Percentiles rank a stretch among this genome's conserved stretches.
Conservation (phyloP, 164 flowering plant genomes). For the Umbilicus rupestris region DNA sequence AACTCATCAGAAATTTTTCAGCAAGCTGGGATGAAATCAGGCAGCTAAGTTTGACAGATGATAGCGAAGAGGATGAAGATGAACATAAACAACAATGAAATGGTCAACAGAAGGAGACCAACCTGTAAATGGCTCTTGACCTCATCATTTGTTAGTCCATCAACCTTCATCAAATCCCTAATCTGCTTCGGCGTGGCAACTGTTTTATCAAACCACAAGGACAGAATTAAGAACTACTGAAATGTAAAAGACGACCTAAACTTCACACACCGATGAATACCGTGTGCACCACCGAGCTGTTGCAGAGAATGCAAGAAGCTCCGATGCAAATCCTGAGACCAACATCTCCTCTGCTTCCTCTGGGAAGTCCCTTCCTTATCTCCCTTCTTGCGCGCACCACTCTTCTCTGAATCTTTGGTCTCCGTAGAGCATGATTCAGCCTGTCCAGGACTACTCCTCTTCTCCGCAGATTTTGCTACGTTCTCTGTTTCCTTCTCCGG, state of each 20-base stretch:
- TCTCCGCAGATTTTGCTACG: background rate
- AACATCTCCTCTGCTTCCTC: constrained; percentile 66
- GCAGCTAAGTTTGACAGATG: background rate
- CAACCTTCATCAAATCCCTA: constrained; percentile 90
- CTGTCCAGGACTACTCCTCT: background rate
- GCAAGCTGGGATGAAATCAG: background rate
- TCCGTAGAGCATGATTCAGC: background rate
- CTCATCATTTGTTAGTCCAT: constrained; percentile 95
- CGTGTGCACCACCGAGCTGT: constrained; percentile 89
- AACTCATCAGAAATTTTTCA: background rate
- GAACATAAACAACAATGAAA: background rate
- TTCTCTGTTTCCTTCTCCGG: background rate
- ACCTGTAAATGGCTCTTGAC: constrained; percentile 99
- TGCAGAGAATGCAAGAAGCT: constrained; percentile 69
- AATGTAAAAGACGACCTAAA: background rate
- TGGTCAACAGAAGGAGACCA: constrained; percentile 9
- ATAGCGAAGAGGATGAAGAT: background rate
- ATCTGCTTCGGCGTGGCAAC: constrained; percentile 95
- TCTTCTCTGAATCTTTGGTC: background rate
- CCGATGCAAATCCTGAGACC: constrained; percentile 87
- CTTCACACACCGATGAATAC: constrained; percentile 19
- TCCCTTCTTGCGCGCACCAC: background rate
- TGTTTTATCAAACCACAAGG: constrained; percentile 16
- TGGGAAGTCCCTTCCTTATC: background rate
- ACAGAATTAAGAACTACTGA: background rate